phyloP scores from a whole-genome alignment of 2,329 filamentous ascomycete genomes.

The Phoma herbarum region DNA sequence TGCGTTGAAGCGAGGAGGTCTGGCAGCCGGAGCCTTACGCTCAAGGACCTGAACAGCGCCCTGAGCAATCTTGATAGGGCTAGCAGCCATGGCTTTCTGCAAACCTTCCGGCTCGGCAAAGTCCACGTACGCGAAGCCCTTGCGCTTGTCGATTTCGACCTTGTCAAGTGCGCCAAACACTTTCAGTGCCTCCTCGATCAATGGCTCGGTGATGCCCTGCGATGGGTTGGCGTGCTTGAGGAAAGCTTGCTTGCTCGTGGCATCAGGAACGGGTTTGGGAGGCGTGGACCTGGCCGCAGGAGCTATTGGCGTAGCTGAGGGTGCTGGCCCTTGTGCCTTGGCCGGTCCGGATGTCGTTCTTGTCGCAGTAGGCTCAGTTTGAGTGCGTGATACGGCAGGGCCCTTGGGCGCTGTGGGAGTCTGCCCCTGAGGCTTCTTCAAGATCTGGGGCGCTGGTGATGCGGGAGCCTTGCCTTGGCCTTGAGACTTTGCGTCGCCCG shows the following conservation, averaged over 20 bases:
- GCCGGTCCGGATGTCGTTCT: constrained; percentile 28
- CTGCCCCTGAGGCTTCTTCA: constrained; percentile 51
- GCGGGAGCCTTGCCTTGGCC: constrained; percentile 32
- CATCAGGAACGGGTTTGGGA: constrained; percentile 35
- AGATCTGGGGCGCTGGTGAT: constrained; percentile 46
- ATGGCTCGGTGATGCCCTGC: constrained; percentile 86
- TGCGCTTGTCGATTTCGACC: constrained; percentile 93
- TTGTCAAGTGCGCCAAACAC: constrained; percentile 77
- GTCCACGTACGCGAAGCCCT: constrained; percentile 92
- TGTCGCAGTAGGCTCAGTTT: constrained; percentile 42
- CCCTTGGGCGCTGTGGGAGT: constrained; percentile 41
- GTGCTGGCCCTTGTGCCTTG: constrained; percentile 27
- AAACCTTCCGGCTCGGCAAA: constrained; percentile 78
- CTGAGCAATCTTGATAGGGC: constrained; percentile 82
- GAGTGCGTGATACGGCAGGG: constrained; percentile 39
- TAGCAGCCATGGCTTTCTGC: constrained; percentile 80
- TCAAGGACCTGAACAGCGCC: constrained; percentile 88
- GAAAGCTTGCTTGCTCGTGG: constrained; percentile 62
- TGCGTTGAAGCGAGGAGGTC: constrained; percentile 40
- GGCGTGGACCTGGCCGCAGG: constrained; percentile 22
- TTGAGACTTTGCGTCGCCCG: constrained; percentile 38
- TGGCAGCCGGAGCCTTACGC: constrained; percentile 66
- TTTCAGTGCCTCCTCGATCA: constrained; percentile 78
- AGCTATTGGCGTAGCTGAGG: constrained; percentile 28
- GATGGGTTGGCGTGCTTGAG: constrained; percentile 75